phyloP scores from a whole-genome alignment of 805 yeast species.

The Kockiozyma suomiensis region DNA sequence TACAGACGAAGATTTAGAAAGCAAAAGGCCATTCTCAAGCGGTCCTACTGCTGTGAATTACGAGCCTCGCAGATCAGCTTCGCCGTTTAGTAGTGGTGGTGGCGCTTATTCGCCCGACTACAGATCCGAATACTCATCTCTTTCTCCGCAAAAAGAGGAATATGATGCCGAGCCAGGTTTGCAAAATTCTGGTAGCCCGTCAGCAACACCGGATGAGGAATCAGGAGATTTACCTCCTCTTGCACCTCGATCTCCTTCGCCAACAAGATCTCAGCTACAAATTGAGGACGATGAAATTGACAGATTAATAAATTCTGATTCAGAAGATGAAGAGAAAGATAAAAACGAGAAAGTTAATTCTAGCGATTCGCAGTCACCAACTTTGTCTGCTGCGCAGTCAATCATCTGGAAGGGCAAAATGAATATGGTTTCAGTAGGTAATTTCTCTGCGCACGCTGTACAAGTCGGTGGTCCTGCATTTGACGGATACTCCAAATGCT shows the following conservation, averaged over 20 bases:
- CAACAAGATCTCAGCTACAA: slow-evolving; percentile 6
- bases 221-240: not conserved
- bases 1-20: not conserved
- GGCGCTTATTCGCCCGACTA: not conserved
- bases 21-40: not conserved
- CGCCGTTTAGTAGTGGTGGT: not conserved
- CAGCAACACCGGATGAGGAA: not conserved
- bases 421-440: slow-evolving; percentile 53
- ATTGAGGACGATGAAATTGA: slow-evolving; percentile 30
- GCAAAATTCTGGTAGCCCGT: not conserved
- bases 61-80: not conserved
- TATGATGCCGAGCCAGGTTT: slow-evolving; percentile 4
- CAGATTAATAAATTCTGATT: slow-evolving; percentile 27
- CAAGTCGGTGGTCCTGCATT: slow-evolving; percentile 43
- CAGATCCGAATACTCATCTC: not conserved
- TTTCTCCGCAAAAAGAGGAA: not conserved
- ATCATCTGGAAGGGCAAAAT: slow-evolving; percentile 54
- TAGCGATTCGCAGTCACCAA: slow-evolving; percentile 30
- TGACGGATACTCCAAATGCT: slow-evolving; percentile 28
- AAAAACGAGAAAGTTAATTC: slow-evolving; percentile 14
- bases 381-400: slow-evolving; percentile 22
- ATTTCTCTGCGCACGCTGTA: slow-evolving; percentile 48
- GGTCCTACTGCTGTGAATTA: not conserved
- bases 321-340: slow-evolving; percentile 30
- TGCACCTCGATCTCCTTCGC: not conserved